Base-by-base conservation (phyloP, 2,329 filamentous ascomycete species). In the Nemania serpens region DNA sequence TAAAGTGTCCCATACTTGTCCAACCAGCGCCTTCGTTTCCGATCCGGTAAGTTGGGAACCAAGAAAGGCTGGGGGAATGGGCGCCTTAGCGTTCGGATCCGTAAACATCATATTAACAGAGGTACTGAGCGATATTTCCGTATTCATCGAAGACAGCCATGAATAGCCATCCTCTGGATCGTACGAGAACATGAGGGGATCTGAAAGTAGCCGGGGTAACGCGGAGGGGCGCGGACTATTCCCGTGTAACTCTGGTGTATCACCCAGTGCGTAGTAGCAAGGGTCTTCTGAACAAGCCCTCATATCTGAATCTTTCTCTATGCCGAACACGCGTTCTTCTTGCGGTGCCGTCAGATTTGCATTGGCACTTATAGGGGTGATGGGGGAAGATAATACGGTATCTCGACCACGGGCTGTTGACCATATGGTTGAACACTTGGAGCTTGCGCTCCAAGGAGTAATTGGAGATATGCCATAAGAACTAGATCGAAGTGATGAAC, bases 371-470 rank as follows among this genome's bases (percentile, higher is more conserved):
- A 73, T 64, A 29, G 77, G 70, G 41, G 79, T 80, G 34, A 77
- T 73, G 1, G 82, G 79, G 17, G 81, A 82, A 5, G 79, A 79
- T 66, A 82, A 70, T 55, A 72, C 73, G 1, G 80, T 81, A 55
- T 81, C 76, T 36, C 77, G 70, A 2, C 73, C 76, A 10, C 77
- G 75, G 15, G 68, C 71, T 64, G 75, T 74, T 11, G 77, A 77
- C 75, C 80, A 82, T 12, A 70, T 67, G 5, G 70, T 71, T 50
- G 71, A 71, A 20, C 54, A 62, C 33, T 62, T 66, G 4, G 69
- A 70, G 51, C 48, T 66, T 25, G 69, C 41, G 37, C 77, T 78
- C 73, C 75, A 82, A 33, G 75, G 75, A 9, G 82, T 83, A 39
- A 79, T 70, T 10, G 82, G 80, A 6, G 82, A 84, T 53, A 84